Evolutionary conservation across 1,284 basidiomycete genomes (phyloP), one percentile per base, ranked within the genome.

Genomic region (Chalciporus sp.): DNA sequence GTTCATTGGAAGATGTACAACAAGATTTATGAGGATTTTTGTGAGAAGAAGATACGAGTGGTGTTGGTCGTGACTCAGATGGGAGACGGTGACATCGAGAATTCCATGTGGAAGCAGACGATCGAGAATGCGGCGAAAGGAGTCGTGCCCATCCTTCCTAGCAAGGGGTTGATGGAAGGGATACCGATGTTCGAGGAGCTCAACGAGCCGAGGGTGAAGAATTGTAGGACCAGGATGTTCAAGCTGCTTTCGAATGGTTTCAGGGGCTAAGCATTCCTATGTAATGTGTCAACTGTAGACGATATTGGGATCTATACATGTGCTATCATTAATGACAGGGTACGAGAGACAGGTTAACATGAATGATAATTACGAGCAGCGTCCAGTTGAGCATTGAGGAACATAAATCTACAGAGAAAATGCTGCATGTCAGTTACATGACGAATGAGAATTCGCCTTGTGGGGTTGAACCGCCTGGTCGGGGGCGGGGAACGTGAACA

Each of bases 41-140:
- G 56, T 45, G 9, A 52, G 20, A 35, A 8, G 42, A 51, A 37
- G 6, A 1, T 53, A n/a, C 57, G 49, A 39, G 54, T 69, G 14
- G 67, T 51, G 5, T 52, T 66, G 42, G 57, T 66, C 8, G 71
- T 75, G 5, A 77, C 70, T 23, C 77, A 65, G 14, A 72, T 69
- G 42, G 47, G 45, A 19, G 58, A 49, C 19, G 20, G 3, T 7
- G 62, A 59, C 2, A 42, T 57, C 40, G 29, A 16, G 20, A 26
- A 29, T 7, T 33, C 53, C 7, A 35, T 39, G 17, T 65, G 67
- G 64, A 69, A 57, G 47, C 35, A n/a, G 19, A 57, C 12, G 4
- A 68, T 63, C 5, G 3, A 26, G 37, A 14, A 2, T 26, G 9
- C 42, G 11, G 67, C 67, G 17, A 11, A 4, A 3, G 42, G 31